These are phyloP conservation scores for Spergularia azorica DNA, from an alignment of 179 eudicot genomes.

Conservation along the genomic window DNA sequence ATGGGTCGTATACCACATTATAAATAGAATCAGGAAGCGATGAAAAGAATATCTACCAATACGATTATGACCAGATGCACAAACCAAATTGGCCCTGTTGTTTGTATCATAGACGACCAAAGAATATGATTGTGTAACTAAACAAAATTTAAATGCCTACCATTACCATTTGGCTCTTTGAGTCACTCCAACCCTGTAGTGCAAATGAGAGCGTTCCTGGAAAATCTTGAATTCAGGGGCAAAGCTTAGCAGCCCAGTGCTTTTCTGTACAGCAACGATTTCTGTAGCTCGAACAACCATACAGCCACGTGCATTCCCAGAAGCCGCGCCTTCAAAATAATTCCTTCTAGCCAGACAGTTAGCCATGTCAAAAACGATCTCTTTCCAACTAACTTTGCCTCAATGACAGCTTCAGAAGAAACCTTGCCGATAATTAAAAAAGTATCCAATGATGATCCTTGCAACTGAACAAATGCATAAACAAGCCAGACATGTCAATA, in stretches of 20 bases:
- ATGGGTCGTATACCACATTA: conserved; percentile 3
- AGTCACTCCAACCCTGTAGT: too few relatives aligned
- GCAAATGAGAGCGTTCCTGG: too few relatives aligned
- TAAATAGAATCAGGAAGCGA: not conserved
- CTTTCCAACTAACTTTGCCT: conserved; percentile 52
- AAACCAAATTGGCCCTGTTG: conserved; percentile 9
- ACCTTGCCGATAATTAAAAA: conserved; percentile 87
- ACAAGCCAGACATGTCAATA: not conserved
- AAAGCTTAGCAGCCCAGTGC: conserved; percentile 43
- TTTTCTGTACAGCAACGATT: conserved; percentile 36
- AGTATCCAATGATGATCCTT: conserved; percentile 78
- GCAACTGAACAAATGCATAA: conserved; percentile 42
- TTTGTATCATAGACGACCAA: conserved; percentile 8
- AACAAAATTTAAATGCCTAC: conserved; percentile 1
- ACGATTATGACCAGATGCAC: not conserved
- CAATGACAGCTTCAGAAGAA: conserved; percentile 87
- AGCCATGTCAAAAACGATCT: conserved; percentile 56
- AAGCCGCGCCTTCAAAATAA: conserved; percentile 61
- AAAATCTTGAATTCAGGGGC: not conserved
- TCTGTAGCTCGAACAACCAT: conserved; percentile 61
- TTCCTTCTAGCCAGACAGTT: conserved; percentile 58
- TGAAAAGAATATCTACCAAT: not conserved
- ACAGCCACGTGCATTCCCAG: conserved; percentile 69
- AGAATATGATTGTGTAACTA: conserved; percentile 20
- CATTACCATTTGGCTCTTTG: not conserved